Conservation (phyloP, 2,329 filamentous ascomycete species). For the Diplodia intermedia region DNA sequence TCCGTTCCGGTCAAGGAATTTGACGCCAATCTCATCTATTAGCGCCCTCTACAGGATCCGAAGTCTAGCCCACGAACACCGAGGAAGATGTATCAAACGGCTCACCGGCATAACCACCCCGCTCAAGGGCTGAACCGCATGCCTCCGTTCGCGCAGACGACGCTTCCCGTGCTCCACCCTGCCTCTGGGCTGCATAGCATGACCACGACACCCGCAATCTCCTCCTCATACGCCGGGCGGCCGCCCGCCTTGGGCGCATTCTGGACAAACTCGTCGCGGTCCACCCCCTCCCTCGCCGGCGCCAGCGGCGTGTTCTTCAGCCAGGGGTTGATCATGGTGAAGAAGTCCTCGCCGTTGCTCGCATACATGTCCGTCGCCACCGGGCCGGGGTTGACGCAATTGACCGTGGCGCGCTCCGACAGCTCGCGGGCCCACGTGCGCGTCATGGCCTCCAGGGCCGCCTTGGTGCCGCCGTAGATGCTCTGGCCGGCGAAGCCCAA, state of each 20-base stretch:
- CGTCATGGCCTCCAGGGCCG: constrained; percentile 73
- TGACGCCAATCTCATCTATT: too few relatives aligned
- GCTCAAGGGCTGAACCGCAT: constrained; percentile 62
- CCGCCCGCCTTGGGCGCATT: constrained; percentile 57
- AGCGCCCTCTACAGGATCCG: too few relatives aligned
- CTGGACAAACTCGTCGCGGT: constrained; percentile 63
- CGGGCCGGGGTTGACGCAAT: constrained; percentile 70
- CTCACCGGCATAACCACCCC: not conserved
- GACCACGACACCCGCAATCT: constrained; percentile 77
- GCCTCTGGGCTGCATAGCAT: constrained; percentile 76
- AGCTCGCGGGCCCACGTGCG: constrained; percentile 70
- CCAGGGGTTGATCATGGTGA: constrained; percentile 65
- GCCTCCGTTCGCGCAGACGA: constrained; percentile 81
- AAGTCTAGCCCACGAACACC: not conserved
- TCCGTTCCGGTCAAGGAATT: too few relatives aligned
- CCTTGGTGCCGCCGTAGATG: constrained; percentile 71
- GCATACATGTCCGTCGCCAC: constrained; percentile 72
- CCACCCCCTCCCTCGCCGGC: constrained; percentile 65
- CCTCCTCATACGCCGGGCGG: constrained; percentile 66
- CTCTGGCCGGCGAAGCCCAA: constrained; percentile 64
- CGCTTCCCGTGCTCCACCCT: constrained; percentile 80
- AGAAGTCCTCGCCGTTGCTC: constrained; percentile 63
- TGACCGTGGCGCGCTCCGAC: constrained; percentile 67
- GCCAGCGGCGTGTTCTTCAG: constrained; percentile 70
- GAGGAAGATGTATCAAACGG: not conserved